Evolutionary conservation across 73 alveolate species (phyloP).

Genomic region (Tetrahymena borealis): DNA sequence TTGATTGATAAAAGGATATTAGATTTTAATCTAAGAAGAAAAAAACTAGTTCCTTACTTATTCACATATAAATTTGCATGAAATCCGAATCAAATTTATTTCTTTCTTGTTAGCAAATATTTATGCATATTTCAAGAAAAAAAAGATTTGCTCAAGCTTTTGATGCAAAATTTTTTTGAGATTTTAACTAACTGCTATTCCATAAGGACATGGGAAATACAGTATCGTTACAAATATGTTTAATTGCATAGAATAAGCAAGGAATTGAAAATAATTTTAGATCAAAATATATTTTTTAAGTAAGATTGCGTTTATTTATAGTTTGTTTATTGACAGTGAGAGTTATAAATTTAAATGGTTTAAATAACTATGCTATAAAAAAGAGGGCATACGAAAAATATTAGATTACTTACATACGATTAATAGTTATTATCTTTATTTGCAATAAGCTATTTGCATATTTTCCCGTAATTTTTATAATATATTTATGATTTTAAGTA

Average conservation of each 20-base stretch:
- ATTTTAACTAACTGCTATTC: background rate
- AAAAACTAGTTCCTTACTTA: background rate
- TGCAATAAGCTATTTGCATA: background rate
- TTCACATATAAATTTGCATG: background rate
- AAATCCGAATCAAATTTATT: background rate
- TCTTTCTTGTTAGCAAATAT: background rate
- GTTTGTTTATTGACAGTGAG: background rate
- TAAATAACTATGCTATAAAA: background rate
- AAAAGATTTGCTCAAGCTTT: background rate
- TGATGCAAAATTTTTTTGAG: background rate
- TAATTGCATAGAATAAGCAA: background rate
- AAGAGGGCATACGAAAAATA: constrained; percentile 2
- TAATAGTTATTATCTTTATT: background rate
- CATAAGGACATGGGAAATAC: background rate
- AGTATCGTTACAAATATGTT: background rate
- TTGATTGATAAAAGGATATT: background rate
- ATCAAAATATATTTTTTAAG: background rate
- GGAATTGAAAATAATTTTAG: background rate
- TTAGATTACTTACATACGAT: background rate
- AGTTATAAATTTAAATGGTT: background rate
- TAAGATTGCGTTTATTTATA: background rate
- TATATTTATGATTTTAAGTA: background rate
- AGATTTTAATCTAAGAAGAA: background rate
- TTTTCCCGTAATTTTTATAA: background rate
- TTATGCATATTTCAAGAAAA: background rate